Conservation (phyloP, 306 rosid genomes). For the Lathyrus aphaca region DNA sequence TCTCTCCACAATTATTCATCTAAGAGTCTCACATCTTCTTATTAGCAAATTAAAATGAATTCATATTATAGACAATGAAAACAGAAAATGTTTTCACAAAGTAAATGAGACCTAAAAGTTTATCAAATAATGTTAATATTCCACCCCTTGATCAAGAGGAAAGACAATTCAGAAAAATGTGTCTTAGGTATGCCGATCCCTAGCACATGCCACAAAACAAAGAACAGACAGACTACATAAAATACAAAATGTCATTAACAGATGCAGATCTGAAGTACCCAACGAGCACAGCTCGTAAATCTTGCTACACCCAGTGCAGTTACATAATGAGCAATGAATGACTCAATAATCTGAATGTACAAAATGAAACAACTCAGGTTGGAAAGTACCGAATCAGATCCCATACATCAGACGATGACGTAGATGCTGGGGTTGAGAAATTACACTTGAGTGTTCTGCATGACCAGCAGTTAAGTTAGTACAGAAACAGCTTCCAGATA, state of each 20-base stretch:
- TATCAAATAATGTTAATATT: constrained; percentile 15
- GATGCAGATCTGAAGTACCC: constrained; percentile 90
- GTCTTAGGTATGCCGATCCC: too few relatives aligned
- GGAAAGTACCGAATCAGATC: constrained; percentile 28
- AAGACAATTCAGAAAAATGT: not conserved
- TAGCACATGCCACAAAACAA: not conserved
- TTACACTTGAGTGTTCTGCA: constrained; percentile 92
- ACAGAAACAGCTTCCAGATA: constrained; percentile 97
- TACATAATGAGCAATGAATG: constrained; percentile 98
- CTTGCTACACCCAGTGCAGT: constrained; percentile 93
- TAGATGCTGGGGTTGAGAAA: constrained; percentile 5
- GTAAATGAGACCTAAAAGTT: not conserved
- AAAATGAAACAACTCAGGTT: constrained; percentile 5
- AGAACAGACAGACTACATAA: constrained; percentile 19
- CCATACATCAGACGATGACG: not conserved
- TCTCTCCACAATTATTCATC: too few relatives aligned
- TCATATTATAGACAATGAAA: too few relatives aligned
- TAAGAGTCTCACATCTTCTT: too few relatives aligned
- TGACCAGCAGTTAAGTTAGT: constrained; percentile 87
- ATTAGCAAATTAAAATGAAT: too few relatives aligned
- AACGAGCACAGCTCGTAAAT: constrained; percentile 98
- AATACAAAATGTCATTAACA: constrained; percentile 13
- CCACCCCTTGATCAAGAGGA: constrained; percentile 16
- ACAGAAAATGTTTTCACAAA: too few relatives aligned
- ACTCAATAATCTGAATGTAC: constrained; percentile 85